Evolutionary conservation across 768 basidiomycete species (phyloP), one percentile per base, ranked within the genome.

Genomic region (Termitomyces sp.): DNA sequence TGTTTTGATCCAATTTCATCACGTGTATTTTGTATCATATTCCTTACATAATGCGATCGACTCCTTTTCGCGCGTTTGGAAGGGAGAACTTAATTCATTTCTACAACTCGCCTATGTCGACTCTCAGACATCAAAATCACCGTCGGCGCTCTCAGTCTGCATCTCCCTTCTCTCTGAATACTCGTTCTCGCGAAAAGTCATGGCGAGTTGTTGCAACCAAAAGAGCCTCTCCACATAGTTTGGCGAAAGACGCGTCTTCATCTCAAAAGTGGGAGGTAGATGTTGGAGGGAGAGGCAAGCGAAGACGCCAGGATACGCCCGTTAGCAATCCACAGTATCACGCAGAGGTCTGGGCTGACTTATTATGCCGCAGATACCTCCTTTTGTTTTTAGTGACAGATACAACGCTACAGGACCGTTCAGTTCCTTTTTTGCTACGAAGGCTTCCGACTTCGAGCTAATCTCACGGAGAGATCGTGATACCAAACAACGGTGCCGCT

Each of bases 131-230:
- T 49, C 63, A 69, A 52, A 72, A 68, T 61, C 74, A 77, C 64
- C 82, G 82, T 55, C 77, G 79, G 41, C 72, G 84, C 66, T 85
- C 86, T 26, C 82, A 81, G 58, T 85, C 86, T 33, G 74, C 78
- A 20, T 76, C 76, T 40, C 68, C 74, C 9, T 71, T 74, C 26
- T 77, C 76, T 41, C 71, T 69, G 55, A 74, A 63, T 4, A 70
- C 67, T 50, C 72, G 72, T 59, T 73, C 68, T 33, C 74, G 74
- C 53, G 72, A 72, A 10, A 59, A 71, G 55, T 64, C 73, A 5
- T 77, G 74, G 77, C 75, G 77, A 56, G 68, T 70, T 35, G 68
- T 70, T 35, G 71, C 83, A 4, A 71, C 72, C 54, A 87, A 87
- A 67, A 77, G 85, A 60, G 71, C 78, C 12, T 76, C 77, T 55